phyloP scores from a whole-genome alignment of 345 rosid species.

The Eucalyptus marginata region DNA sequence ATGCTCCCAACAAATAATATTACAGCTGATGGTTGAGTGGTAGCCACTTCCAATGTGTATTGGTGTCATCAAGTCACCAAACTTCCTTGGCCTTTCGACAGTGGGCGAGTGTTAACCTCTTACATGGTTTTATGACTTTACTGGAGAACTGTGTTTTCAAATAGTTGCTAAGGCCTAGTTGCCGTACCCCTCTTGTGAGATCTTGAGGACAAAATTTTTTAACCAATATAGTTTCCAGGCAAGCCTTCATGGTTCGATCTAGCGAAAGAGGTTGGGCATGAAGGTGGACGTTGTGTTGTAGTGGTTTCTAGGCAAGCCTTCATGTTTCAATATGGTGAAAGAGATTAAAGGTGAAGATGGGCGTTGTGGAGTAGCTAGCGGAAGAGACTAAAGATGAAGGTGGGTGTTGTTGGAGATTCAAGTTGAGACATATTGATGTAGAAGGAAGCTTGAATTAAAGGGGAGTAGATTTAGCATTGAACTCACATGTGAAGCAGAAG shows the following conservation, averaged over 20 bases:
- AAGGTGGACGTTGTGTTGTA: background rate
- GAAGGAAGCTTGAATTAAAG: background rate
- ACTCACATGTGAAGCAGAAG: background rate
- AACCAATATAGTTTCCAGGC: background rate
- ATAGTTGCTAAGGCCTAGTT: background rate
- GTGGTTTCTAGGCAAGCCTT: background rate
- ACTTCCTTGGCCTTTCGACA: background rate
- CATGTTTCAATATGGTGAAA: background rate
- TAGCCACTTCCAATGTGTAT: background rate
- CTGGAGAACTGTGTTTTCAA: background rate
- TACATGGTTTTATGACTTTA: background rate
- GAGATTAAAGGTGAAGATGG: background rate
- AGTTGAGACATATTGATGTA: background rate
- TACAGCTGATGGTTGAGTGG: background rate
- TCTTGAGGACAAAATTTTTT: background rate
- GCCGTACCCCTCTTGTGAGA: background rate
- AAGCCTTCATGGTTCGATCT: background rate
- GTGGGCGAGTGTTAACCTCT: background rate
- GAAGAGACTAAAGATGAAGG: background rate
- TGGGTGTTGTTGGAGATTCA: background rate
- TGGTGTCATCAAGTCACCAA: background rate
- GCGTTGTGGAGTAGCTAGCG: background rate
- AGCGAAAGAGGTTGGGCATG: background rate
- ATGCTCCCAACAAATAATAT: background rate
- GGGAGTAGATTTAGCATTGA: background rate